Evolutionary conservation across 2,329 filamentous ascomycete species (phyloP).

Genomic region (Nemania serpens): DNA sequence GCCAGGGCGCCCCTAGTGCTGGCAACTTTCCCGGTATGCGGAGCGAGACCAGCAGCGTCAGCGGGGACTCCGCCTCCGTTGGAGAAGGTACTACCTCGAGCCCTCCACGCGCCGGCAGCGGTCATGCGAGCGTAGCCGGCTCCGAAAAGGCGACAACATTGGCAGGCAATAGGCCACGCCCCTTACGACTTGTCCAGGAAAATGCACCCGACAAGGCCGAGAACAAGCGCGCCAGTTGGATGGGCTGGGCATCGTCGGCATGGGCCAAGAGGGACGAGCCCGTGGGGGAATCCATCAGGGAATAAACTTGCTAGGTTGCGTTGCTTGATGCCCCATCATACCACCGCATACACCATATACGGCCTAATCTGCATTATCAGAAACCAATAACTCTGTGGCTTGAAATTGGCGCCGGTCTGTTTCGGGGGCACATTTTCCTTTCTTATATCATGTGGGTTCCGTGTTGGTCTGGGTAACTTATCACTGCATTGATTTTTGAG

Average conservation of each 20-base stretch:
- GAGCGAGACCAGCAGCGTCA: conserved; percentile 67
- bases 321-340: not conserved
- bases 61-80: conserved; percentile 68
- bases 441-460: not conserved
- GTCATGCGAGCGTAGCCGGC: conserved; percentile 40
- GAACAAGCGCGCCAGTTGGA: conserved; percentile 68
- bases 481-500: conserved; percentile 12
- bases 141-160: conserved; percentile 62
- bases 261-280: conserved; percentile 56
- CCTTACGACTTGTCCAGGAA: conserved; percentile 85
- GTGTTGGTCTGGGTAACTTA: conserved; percentile 22
- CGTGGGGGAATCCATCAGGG: conserved; percentile 23
- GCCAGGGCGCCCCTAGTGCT: conserved; percentile 54
- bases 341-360: conserved; percentile 6
- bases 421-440: not conserved
- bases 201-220: conserved; percentile 56
- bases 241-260: conserved; percentile 57
- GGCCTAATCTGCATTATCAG: conserved; percentile 11
- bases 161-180: conserved; percentile 77
- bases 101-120: conserved; percentile 53
- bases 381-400: conserved; percentile 4
- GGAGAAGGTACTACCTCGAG: conserved; percentile 51
- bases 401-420: not conserved
- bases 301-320: conserved; percentile 18
- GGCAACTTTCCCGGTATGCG: conserved; percentile 76